These are phyloP conservation scores for Peterozyma toletana DNA, from an alignment of 805 yeast species.

Conservation along the genomic window DNA sequence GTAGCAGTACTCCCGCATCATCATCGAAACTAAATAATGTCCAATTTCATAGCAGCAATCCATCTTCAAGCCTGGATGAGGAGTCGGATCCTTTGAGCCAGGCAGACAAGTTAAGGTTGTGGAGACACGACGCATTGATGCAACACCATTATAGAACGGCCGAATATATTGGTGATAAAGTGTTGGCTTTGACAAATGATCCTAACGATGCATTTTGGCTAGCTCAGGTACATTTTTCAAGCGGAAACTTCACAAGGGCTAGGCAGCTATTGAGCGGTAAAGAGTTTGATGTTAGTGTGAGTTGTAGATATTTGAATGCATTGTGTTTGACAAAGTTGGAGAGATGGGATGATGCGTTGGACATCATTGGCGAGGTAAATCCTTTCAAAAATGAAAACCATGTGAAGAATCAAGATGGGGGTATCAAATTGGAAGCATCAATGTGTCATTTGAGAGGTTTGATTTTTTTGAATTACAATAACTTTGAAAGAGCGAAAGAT, in stretches of 20 bases:
- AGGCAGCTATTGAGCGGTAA: slow-evolving; percentile 56
- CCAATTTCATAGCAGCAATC: slow-evolving; percentile 9
- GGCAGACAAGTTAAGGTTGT: slow-evolving; percentile 76
- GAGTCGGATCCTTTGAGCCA: slow-evolving; percentile 46
- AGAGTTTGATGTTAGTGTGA: slow-evolving; percentile 52
- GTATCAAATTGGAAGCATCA: slow-evolving; percentile 80
- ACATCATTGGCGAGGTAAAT: slow-evolving; percentile 73
- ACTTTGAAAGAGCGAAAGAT: slow-evolving; percentile 79
- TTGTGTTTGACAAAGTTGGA: slow-evolving; percentile 65
- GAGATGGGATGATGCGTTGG: slow-evolving; percentile 83
- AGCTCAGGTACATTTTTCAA: slow-evolving; percentile 79
- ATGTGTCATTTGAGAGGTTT: slow-evolving; percentile 81
- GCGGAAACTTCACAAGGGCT: slow-evolving; percentile 75
- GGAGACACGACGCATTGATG: slow-evolving; percentile 92
- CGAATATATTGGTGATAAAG: slow-evolving; percentile 86
- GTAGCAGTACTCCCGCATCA: slow-evolving; percentile 10
- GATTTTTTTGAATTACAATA: slow-evolving; percentile 75
- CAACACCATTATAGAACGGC: slow-evolving; percentile 91
- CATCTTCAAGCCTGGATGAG: slow-evolving; percentile 6
- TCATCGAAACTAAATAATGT: slow-evolving; percentile 14
- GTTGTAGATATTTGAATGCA: slow-evolving; percentile 78
- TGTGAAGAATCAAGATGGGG: slow-evolving; percentile 59
- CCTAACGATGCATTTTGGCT: slow-evolving; percentile 95
- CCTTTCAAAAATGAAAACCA: slow-evolving; percentile 45
- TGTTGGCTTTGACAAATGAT: slow-evolving; percentile 74